A percentile compares a stretch with the other conserved stretches of the same genome.
Conservation (phyloP, 129 eudicot genomes). For the Arctium lappa region DNA sequence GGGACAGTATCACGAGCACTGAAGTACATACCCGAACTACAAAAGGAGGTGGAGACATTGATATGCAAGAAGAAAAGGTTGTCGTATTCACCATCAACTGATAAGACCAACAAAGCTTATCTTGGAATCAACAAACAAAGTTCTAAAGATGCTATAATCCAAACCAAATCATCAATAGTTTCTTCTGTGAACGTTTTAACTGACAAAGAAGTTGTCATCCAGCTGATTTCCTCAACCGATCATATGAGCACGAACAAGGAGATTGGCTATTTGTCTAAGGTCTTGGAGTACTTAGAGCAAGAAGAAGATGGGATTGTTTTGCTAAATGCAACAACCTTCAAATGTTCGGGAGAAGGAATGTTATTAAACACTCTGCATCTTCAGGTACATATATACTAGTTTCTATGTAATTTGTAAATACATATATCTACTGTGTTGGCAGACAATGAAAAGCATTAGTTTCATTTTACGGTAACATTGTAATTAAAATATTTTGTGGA, state of each 20-base stretch:
- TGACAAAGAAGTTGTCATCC: constrained; percentile 35
- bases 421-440: not conserved
- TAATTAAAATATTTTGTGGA: not conserved
- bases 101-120: not conserved
- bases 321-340: constrained; percentile 26
- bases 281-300: constrained; percentile 16
- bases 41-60: constrained; percentile 41
- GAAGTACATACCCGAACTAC: constrained; percentile 51
- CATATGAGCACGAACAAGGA: not conserved
- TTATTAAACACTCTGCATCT: constrained; percentile 35
- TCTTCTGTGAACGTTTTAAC: constrained; percentile 25
- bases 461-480: not conserved
- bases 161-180: not conserved
- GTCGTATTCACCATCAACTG: constrained; percentile 4
- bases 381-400: not conserved
- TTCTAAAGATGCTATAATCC: not conserved
- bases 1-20: constrained; percentile 28
- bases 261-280: constrained; percentile 10
- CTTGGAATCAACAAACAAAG: not conserved
- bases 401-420: not conserved
- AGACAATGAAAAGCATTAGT: not conserved
- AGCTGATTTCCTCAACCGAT: constrained; percentile 24
- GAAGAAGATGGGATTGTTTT: constrained; percentile 45
- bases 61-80: constrained; percentile 24
- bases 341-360: constrained; percentile 29